These are phyloP conservation scores for Xerocomus brunneocitrinus DNA, from an alignment of 768 basidiomycete species.

Conservation along the genomic window DNA sequence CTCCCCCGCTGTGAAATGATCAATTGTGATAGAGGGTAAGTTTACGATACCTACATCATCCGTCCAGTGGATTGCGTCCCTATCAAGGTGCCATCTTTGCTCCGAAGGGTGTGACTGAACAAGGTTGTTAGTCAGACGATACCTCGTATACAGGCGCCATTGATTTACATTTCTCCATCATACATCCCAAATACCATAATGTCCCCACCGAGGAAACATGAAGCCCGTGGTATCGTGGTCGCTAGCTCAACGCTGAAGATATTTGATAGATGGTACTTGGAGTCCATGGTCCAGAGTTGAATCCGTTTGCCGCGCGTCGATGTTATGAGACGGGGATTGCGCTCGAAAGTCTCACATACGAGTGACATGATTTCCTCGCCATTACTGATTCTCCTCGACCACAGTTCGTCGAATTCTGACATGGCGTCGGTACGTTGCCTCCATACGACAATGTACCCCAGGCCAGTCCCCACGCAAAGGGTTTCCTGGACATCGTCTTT, in stretches of 20 bases:
- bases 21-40: neutral
- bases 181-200: constrained; percentile 1
- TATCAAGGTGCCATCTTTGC: neutral
- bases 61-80: neutral
- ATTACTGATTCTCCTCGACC: neutral
- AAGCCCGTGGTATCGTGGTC: neutral
- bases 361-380: constrained; percentile 11
- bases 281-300: neutral
- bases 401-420: constrained; percentile 1
- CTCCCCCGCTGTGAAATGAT: neutral
- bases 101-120: neutral
- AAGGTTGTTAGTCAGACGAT: neutral
- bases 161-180: neutral
- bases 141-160: too few species aligned
- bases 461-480: constrained; percentile 6
- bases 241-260: neutral
- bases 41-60: neutral
- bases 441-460: constrained; percentile 5
- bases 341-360: neutral
- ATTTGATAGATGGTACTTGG: neutral
- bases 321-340: neutral
- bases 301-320: neutral
- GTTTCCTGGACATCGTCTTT: neutral
- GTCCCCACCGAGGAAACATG: neutral
- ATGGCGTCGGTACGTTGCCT: neutral